A percentile compares a stretch with the other conserved stretches of the same genome.
Conservation (phyloP, 768 basidiomycete species). For the Gymnopilus dilepis region DNA sequence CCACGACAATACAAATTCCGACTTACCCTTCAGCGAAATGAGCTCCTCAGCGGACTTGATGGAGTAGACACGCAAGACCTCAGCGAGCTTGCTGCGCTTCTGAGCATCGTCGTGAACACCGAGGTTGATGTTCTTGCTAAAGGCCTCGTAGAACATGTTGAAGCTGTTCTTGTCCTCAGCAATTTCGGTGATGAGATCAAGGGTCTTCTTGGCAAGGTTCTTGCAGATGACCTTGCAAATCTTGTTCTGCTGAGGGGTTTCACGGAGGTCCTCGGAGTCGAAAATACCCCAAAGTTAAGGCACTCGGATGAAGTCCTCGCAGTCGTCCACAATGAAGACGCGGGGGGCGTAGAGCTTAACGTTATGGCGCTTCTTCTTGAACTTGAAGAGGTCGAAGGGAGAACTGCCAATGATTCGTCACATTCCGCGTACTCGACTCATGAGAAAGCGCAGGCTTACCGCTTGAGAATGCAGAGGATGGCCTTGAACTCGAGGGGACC, state of each 20-base stretch:
- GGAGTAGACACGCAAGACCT: slow-evolving; percentile 97
- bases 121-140: slow-evolving; percentile 99
- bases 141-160: slow-evolving; percentile 94
- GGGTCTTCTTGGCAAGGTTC: slow-evolving; percentile 98
- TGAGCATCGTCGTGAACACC: slow-evolving; percentile 99
- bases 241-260: slow-evolving; percentile 99
- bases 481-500: slow-evolving; percentile 99
- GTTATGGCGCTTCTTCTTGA: too few relatives aligned
- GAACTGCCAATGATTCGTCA: too few relatives aligned
- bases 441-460: too few relatives aligned
- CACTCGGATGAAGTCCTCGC: too few relatives aligned
- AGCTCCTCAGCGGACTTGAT: slow-evolving; percentile 92
- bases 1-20: background rate
- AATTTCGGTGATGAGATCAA: slow-evolving; percentile 94
- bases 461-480: slow-evolving; percentile 96
- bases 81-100: slow-evolving; percentile 98
- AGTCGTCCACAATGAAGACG: too few relatives aligned
- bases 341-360: too few relatives aligned
- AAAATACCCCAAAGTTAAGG: slow-evolving; percentile 99
- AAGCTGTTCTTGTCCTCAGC: slow-evolving; percentile 99
- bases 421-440: too few relatives aligned
- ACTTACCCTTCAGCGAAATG: slow-evolving; percentile 88
- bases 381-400: too few relatives aligned
- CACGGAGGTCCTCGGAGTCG: slow-evolving; percentile 99
- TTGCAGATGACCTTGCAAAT: slow-evolving; percentile 99